These are phyloP conservation scores for Pseudocercospora fijiensis DNA, from an alignment of 2,329 filamentous ascomycete genomes.

Conservation along the genomic window DNA sequence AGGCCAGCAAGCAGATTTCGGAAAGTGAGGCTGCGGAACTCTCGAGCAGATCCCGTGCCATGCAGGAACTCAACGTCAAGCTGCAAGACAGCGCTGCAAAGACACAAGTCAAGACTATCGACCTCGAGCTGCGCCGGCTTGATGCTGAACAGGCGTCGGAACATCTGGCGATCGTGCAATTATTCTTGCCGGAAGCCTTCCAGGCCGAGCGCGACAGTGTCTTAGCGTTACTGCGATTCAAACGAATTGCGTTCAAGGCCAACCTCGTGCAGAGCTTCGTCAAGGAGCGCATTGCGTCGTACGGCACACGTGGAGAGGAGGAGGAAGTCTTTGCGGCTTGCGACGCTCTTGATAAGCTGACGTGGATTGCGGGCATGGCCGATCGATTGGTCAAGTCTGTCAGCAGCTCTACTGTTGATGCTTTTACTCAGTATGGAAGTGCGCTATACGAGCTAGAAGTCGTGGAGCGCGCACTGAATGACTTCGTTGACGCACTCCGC, in stretches of 20 bases:
- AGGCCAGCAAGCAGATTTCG: constrained; percentile 85
- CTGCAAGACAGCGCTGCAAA: constrained; percentile 86
- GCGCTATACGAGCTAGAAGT: constrained; percentile 86
- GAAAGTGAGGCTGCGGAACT: constrained; percentile 91
- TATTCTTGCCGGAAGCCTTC: constrained; percentile 85
- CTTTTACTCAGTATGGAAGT: constrained; percentile 75
- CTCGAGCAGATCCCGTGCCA: constrained; percentile 80
- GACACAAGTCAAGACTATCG: constrained; percentile 90
- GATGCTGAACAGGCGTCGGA: constrained; percentile 86
- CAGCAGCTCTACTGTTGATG: constrained; percentile 70
- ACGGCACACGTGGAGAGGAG: constrained; percentile 65
- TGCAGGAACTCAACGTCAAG: constrained; percentile 96
- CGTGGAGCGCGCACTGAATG: constrained; percentile 83
- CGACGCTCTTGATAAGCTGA: constrained; percentile 79
- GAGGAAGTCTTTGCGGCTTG: constrained; percentile 79
- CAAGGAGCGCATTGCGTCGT: constrained; percentile 71
- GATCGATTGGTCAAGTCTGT: constrained; percentile 81
- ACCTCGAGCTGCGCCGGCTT: constrained; percentile 80
- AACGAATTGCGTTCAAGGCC: constrained; percentile 84
- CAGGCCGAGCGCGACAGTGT: constrained; percentile 79
- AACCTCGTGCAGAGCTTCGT: constrained; percentile 74
- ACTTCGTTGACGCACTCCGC: constrained; percentile 80
- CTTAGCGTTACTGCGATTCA: constrained; percentile 84
- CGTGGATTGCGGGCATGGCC: constrained; percentile 80
- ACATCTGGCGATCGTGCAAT: constrained; percentile 81